These are phyloP conservation scores for Penicillium frequentans DNA, from an alignment of 2,329 filamentous ascomycete genomes.

Conservation along the genomic window DNA sequence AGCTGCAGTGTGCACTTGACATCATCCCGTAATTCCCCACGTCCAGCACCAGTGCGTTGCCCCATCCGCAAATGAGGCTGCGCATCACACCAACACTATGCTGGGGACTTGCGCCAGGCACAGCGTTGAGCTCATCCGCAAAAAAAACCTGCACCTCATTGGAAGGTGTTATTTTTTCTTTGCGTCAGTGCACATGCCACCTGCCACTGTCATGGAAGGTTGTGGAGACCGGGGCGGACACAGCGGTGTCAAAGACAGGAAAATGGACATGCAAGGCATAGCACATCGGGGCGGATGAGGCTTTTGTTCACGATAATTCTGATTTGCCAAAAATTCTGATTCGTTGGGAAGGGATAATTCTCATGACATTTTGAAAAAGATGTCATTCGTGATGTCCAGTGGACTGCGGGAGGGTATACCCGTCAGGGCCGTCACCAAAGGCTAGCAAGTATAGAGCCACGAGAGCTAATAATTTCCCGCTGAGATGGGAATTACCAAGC, in stretches of 20 bases:
- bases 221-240: conserved; percentile 6
- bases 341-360: not conserved
- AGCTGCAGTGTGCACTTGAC: conserved; percentile 12
- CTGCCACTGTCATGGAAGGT: conserved; percentile 7
- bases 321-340: not conserved
- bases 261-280: not conserved
- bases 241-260: conserved; percentile 3
- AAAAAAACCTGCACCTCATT: conserved; percentile 5
- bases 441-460: not conserved
- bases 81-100: conserved; percentile 5
- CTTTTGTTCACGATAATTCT: not conserved
- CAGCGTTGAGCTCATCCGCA: conserved; percentile 8
- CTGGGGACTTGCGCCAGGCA: conserved; percentile 5
- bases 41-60: not conserved
- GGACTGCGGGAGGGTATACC: not conserved
- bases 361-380: not conserved
- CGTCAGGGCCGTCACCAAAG: not conserved
- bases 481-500: not conserved
- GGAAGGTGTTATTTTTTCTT: not conserved
- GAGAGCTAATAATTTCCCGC: conserved; percentile 5
- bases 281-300: not conserved
- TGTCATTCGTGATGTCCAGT: not conserved
- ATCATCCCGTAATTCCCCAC: conserved; percentile 11
- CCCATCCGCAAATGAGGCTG: conserved; percentile 4
- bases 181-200: conserved; percentile 8